Conservation (phyloP, 1,139 yeast species). For the Debaryomycetaceae sp. region DNA sequence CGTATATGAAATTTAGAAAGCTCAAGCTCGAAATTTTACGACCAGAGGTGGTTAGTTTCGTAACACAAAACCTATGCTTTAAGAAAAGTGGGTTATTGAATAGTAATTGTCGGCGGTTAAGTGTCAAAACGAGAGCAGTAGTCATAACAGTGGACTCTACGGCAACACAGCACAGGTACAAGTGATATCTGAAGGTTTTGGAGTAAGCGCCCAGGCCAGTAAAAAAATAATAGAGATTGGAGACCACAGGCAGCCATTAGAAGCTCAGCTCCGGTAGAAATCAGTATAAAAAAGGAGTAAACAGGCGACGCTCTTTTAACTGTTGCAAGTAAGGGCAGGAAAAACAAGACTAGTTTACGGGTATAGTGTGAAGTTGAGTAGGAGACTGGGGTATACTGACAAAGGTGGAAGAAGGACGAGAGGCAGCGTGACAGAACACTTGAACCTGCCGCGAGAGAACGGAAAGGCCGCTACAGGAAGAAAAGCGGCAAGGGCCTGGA, state of each 20-base stretch:
- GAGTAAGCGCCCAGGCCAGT: neutral
- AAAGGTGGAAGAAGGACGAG: neutral
- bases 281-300: neutral
- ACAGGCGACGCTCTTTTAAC: neutral
- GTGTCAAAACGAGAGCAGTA: neutral
- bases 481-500: neutral
- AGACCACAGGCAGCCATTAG: neutral
- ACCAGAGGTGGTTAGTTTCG: neutral
- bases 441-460: neutral
- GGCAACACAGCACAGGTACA: neutral
- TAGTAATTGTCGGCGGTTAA: neutral
- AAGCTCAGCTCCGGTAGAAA: neutral
- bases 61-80: neutral
- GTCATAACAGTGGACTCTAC: neutral
- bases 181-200: neutral
- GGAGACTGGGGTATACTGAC: neutral
- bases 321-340: neutral
- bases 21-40: conserved; percentile 1
- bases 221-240: neutral
- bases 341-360: neutral
- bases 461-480: neutral
- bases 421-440: neutral
- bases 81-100: neutral
- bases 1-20: conserved; percentile 1
- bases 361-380: neutral